Base-by-base conservation (phyloP, 1,284 basidiomycete species). In the Farysia itapuensis region DNA sequence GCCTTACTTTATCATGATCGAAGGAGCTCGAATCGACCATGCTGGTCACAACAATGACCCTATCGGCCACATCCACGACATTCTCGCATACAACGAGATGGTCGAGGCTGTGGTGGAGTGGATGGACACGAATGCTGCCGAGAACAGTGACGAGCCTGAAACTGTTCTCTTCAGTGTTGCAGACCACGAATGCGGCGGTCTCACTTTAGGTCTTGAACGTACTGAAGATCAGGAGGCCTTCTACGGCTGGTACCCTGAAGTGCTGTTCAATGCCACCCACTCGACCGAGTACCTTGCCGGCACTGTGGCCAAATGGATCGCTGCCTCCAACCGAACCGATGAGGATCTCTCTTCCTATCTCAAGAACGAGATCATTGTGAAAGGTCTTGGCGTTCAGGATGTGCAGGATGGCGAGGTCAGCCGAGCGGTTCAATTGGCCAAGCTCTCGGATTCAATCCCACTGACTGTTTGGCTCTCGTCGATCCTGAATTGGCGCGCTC, bases 1-100 rank as follows among this genome's bases (percentile, higher is more conserved):
- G 59, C 73, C 72, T 0, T 77, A 67, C 66, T 75, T 77, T 50
- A 63, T 77, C 44, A 75, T 77, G 69, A 66, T 60, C 37, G 70
- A 72, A 39, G 67, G 49, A 31, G 72, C 57, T 3, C 46, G 69
- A n/a, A 70, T 71, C 49, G 69, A 71, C 48, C 69, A 71, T 42
- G 75, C 75, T 22, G 75, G 49, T 8, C 75, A 77, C 64, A 66
- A 67, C 49, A 77, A 77, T 41, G 74, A 76, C 33, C 66, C 67
- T 11, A 56, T 70, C 32, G 72, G 67, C 4, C 69, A 74, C 44
- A 42, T 72, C 12, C 64, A 75, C 43, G 74, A 76, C 20, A 75
- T 75, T 43, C 48, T 75, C 3, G 70, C 67, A 11, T 74, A 69
- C 51, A 46, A 72, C 40, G 54, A 69, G 40, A 48, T 63, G 40